Evolutionary conservation across 2,329 filamentous ascomycete genomes (phyloP).

Genomic region (Hortaea sp.): DNA sequence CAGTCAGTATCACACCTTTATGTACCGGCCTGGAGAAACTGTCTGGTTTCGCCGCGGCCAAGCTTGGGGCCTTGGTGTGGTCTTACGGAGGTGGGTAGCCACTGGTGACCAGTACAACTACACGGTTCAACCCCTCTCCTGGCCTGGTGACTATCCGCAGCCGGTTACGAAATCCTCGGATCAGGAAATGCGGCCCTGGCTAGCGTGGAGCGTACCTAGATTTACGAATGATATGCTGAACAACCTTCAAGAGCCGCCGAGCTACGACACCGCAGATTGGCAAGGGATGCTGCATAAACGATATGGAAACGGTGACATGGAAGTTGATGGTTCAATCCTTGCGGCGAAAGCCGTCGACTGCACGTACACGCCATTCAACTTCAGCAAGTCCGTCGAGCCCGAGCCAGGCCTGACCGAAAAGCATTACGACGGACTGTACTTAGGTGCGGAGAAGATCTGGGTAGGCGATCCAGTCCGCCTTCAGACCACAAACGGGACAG

Average conservation of each 20-base stretch:
- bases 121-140: conserved; percentile 33
- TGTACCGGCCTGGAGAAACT: conserved; percentile 46
- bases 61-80: conserved; percentile 46
- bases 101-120: conserved; percentile 15
- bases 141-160: conserved; percentile 11
- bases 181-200: conserved; percentile 43
- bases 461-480: conserved; percentile 49
- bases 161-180: conserved; percentile 36
- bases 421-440: conserved; percentile 44
- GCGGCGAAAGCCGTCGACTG: conserved; percentile 46
- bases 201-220: conserved; percentile 47
- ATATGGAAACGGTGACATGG: conserved; percentile 39
- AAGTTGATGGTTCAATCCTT: conserved; percentile 49
- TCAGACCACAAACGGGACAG: conserved; percentile 31
- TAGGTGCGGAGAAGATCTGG: conserved; percentile 52
- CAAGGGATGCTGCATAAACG: conserved; percentile 28
- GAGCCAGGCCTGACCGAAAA: conserved; percentile 30
- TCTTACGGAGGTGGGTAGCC: conserved; percentile 35
- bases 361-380: conserved; percentile 45
- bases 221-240: conserved; percentile 39
- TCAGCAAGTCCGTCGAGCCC: conserved; percentile 30
- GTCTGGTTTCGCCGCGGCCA: conserved; percentile 45
- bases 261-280: conserved; percentile 45
- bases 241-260: conserved; percentile 25
- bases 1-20: conserved; percentile 36